A percentile compares a stretch with the other conserved stretches of the same genome.
These are phyloP conservation scores for Nakazawaea ernobii DNA, from an alignment of 805 yeast genomes.

Conservation along the genomic window DNA sequence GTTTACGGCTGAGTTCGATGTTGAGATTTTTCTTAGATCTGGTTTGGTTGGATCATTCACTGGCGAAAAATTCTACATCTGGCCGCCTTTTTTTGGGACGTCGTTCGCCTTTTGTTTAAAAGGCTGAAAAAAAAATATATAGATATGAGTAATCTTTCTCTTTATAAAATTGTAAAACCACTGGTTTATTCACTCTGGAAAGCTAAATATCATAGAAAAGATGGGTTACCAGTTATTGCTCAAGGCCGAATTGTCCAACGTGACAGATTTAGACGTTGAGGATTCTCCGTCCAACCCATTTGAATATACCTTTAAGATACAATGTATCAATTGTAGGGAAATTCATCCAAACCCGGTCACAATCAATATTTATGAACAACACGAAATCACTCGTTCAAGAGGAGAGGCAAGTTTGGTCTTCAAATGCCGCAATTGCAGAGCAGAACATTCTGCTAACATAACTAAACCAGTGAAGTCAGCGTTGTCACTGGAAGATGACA, in stretches of 20 bases:
- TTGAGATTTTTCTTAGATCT: no score
- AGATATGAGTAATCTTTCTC: no score
- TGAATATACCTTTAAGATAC: conserved; percentile 67
- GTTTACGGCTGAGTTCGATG: no score
- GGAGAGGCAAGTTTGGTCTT: conserved; percentile 84
- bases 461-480: conserved; percentile 19
- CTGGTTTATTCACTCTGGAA: no score
- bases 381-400: conserved; percentile 61
- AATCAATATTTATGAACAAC: conserved; percentile 61
- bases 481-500: conserved; percentile 34
- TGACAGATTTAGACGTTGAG: conserved; percentile 37
- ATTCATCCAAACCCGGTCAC: conserved; percentile 63
- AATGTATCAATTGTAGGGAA: conserved; percentile 79
- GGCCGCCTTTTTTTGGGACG: no score
- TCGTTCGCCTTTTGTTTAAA: no score
- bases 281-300: conserved; percentile 61
- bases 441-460: conserved; percentile 18
- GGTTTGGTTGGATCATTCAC: no score
- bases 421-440: conserved; percentile 63
- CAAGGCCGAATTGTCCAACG: conserved; percentile 29
- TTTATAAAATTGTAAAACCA: no score
- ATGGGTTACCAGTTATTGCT: conserved; percentile 25
- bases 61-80: no score
- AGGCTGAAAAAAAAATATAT: no score
- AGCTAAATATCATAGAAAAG: not conserved